Percentiles rank a stretch among this genome's conserved stretches.
These are phyloP conservation scores for Mesembryanthemum crystallinum DNA, from an alignment of 148 eudicot species.

Conservation along the genomic window DNA sequence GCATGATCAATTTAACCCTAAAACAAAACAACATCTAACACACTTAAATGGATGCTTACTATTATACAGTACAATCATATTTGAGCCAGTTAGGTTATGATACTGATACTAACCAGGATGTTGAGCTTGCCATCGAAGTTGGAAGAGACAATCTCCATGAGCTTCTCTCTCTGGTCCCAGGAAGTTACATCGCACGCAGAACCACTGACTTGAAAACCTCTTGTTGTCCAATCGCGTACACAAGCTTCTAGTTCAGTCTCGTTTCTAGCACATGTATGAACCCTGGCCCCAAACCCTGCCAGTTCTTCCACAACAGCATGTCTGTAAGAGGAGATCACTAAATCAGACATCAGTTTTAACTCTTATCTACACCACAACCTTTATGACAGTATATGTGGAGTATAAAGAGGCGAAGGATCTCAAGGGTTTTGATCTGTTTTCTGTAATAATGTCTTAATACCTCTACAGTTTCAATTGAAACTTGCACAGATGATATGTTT, in stretches of 20 bases:
- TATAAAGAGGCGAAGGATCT: no score
- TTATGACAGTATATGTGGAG: not conserved
- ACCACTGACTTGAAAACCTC: no score
- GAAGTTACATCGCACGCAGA: slow-evolving; percentile 35
- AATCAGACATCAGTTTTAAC: not conserved
- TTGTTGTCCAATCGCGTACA: slow-evolving; percentile 25
- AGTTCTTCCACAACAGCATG: slow-evolving; percentile 42
- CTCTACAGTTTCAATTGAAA: no score
- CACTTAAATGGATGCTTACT: not conserved
- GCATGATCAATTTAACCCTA: not conserved
- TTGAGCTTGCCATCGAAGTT: slow-evolving; percentile 40
- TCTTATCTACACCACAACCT: not conserved
- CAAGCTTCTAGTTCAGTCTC: slow-evolving; percentile 35
- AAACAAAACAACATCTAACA: not conserved
- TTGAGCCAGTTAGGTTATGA: no score
- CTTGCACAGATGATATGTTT: no score
- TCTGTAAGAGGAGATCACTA: slow-evolving; percentile 11
- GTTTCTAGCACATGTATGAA: slow-evolving; percentile 42
- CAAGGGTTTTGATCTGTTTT: no score
- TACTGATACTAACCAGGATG: slow-evolving; percentile 29
- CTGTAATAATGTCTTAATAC: no score
- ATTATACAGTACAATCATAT: no score
- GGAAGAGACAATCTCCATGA: slow-evolving; percentile 35
- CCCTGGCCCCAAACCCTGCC: slow-evolving; percentile 33
- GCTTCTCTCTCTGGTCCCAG: slow-evolving; percentile 29